Evolutionary conservation across 495 filamentous ascomycete species (phyloP).

Genomic region (Penicillium simplicissimum): DNA sequence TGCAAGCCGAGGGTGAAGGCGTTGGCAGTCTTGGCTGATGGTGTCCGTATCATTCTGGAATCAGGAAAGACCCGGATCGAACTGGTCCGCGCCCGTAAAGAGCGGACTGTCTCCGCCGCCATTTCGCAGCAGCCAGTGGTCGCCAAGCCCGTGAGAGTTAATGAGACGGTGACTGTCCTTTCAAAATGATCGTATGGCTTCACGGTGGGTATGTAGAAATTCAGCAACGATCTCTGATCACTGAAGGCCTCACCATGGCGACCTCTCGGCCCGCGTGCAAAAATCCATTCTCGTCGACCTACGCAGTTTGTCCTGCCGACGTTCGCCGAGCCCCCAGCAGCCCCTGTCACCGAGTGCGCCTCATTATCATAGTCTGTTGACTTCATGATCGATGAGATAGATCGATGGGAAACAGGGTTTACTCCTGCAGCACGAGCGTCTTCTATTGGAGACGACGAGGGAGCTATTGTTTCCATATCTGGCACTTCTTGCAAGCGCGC

Average conservation of each 20-base stretch:
- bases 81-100: not conserved
- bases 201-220: not conserved
- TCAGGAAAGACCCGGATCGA: not conserved
- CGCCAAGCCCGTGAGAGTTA: not conserved
- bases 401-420: not conserved
- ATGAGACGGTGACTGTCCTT: not conserved
- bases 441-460: not conserved
- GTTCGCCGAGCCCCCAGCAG: not conserved
- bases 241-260: not conserved
- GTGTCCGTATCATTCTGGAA: conserved; percentile 2
- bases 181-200: conserved; percentile 4
- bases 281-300: conserved; percentile 8
- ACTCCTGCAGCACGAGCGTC: not conserved
- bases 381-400: not conserved
- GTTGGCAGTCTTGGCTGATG: conserved; percentile 3
- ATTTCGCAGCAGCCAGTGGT: not conserved
- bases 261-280: not conserved
- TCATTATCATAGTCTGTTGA: not conserved
- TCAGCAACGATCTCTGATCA: not conserved
- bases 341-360: not conserved
- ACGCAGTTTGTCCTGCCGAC: conserved; percentile 4
- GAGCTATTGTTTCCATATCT: not conserved
- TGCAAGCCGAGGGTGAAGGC: not conserved
- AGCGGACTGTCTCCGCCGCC: not conserved
- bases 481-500: too few relatives aligned